phyloP scores from a whole-genome alignment of 2,329 filamentous ascomycete genomes.

The Lasiodiplodia citricola region DNA sequence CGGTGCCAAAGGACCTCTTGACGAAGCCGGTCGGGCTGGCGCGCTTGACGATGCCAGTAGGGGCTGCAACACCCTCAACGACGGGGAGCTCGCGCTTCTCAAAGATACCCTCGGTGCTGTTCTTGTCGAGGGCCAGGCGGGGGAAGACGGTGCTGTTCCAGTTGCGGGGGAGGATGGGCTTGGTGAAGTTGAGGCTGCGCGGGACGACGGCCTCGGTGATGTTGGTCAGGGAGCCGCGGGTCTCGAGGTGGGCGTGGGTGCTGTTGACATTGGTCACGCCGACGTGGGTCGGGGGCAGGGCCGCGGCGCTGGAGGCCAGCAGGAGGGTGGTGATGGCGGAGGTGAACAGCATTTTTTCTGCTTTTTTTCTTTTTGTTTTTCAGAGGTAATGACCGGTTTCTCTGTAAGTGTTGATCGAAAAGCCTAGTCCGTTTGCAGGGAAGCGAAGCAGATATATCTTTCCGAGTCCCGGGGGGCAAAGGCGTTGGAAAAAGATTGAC shows the following conservation, averaged over 20 bases:
- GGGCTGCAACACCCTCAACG: constrained; percentile 3
- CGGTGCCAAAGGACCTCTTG: constrained; percentile 18
- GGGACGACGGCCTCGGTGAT: constrained; percentile 9
- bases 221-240: constrained; percentile 10
- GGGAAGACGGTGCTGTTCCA: constrained; percentile 4
- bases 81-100: constrained; percentile 17
- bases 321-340: constrained; percentile 1
- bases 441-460: background rate
- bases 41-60: constrained; percentile 14
- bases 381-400: background rate
- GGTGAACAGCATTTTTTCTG: constrained; percentile 16
- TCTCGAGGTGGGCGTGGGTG: background rate
- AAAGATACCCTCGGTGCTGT: constrained; percentile 20
- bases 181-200: background rate
- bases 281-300: constrained; percentile 7
- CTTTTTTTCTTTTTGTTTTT: background rate
- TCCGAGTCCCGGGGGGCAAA: background rate
- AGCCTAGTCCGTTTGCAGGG: background rate
- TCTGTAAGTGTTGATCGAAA: background rate
- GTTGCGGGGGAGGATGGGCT: background rate
- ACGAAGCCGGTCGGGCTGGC: constrained; percentile 23
- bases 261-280: constrained; percentile 2
- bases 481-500: constrained; percentile 14
- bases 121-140: constrained; percentile 10
- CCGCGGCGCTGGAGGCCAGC: constrained; percentile 15